These are phyloP conservation scores for Hanseniaspora clermontiae DNA, from an alignment of 805 yeast species.

Conservation along the genomic window DNA sequence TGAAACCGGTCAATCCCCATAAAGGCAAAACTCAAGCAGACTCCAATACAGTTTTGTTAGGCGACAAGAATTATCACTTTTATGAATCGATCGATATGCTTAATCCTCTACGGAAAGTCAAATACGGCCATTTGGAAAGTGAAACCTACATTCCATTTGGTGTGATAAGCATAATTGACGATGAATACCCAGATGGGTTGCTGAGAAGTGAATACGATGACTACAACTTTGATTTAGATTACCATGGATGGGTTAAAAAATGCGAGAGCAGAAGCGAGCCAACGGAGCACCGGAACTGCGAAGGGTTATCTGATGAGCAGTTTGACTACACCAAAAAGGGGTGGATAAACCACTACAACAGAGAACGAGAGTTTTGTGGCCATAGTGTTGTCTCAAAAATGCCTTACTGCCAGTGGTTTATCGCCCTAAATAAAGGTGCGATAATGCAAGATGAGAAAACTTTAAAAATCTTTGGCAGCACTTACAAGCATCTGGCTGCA, in stretches of 20 bases:
- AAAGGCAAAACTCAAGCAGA: not conserved
- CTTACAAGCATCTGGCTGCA: not conserved
- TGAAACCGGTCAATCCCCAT: not conserved
- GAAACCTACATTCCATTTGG: constrained; percentile 12
- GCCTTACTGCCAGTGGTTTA: not conserved
- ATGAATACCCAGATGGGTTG: constrained; percentile 14
- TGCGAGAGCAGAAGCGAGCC: constrained; percentile 3
- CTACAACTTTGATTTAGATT: not conserved
- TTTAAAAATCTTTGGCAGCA: not conserved
- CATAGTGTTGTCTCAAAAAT: not conserved
- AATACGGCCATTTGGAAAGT: constrained; percentile 13
- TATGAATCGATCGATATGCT: constrained; percentile 3
- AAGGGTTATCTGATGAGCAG: not conserved
- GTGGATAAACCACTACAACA: not conserved
- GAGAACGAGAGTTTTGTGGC: not conserved
- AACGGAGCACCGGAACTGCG: constrained; percentile 6
- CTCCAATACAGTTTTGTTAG: not conserved
- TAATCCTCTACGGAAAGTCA: constrained; percentile 12
- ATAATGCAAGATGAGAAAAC: not conserved
- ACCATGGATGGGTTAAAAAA: constrained; percentile 10
- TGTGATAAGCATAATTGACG: constrained; percentile 2
- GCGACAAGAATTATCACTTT: constrained; percentile 12
- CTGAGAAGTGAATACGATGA: not conserved
- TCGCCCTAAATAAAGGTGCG: not conserved
- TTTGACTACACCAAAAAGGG: not conserved